A percentile compares a stretch with the other conserved stretches of the same genome.
Evolutionary conservation across 2,329 filamentous ascomycete species (phyloP).

Genomic region (Xylaria sp.): DNA sequence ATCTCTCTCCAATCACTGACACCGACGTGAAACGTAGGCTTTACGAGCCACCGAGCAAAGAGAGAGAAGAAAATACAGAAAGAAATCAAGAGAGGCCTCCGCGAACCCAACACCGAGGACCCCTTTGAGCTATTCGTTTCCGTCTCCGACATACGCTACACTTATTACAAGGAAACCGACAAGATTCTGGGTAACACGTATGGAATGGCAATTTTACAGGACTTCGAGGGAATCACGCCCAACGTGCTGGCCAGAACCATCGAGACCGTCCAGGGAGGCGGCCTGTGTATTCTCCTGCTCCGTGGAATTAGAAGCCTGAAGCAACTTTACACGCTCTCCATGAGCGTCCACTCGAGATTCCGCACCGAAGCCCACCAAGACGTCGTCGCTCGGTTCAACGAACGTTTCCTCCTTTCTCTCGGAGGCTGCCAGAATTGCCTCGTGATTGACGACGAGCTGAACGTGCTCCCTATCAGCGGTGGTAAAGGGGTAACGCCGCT

Average conservation of each 20-base stretch:
- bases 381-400: constrained; percentile 95
- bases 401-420: constrained; percentile 93
- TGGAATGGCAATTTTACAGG: constrained; percentile 97
- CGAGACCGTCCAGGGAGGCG: constrained; percentile 97
- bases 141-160: constrained; percentile 75
- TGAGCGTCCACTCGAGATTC: constrained; percentile 98
- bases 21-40: constrained; percentile 19
- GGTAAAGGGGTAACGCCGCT: constrained; percentile 88
- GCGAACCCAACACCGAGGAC: constrained; percentile 92
- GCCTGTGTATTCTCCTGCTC: constrained; percentile 86
- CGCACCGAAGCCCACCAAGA: constrained; percentile 95
- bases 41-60: constrained; percentile 87
- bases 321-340: constrained; percentile 94
- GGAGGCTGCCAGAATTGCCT: constrained; percentile 95
- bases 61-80: constrained; percentile 98
- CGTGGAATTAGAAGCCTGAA: constrained; percentile 98
- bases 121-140: constrained; percentile 37
- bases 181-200: constrained; percentile 82
- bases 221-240: constrained; percentile 98
- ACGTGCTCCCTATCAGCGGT: constrained; percentile 95
- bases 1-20: background rate
- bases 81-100: constrained; percentile 93
- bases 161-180: constrained; percentile 99
- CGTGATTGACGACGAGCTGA: constrained; percentile 97
- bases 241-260: constrained; percentile 94